A percentile compares a stretch with the other conserved stretches of the same genome.
These are phyloP conservation scores for Mallotus nudiflorus DNA, from an alignment of 345 rosid genomes.

Conservation along the genomic window DNA sequence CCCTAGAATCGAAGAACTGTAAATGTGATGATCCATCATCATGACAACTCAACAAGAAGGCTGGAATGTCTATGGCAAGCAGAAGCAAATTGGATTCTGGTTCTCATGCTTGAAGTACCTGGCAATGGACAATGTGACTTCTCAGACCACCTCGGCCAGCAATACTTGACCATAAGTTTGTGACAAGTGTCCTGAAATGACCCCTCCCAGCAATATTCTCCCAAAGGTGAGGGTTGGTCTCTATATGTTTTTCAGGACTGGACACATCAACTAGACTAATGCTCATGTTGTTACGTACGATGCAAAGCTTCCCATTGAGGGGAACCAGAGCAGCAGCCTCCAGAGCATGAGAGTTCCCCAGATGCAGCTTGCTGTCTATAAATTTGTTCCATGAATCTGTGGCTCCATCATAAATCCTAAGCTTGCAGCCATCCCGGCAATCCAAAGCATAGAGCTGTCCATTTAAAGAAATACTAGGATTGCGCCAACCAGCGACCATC, in stretches of 20 bases:
- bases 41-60: constrained; percentile 15
- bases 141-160: constrained; percentile 88
- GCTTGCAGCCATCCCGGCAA: constrained; percentile 91
- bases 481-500: constrained; percentile 92
- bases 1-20: background rate
- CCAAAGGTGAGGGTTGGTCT: constrained; percentile 74
- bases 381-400: constrained; percentile 81
- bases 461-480: constrained; percentile 71
- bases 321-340: constrained; percentile 98
- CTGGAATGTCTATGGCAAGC: constrained; percentile 17
- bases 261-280: constrained; percentile 88
- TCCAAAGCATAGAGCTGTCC: constrained; percentile 83
- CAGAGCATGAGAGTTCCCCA: constrained; percentile 71
- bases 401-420: constrained; percentile 68
- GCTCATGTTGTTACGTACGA: constrained; percentile 93
- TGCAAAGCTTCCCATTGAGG: constrained; percentile 78
- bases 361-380: constrained; percentile 86
- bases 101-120: constrained; percentile 88
- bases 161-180: constrained; percentile 83
- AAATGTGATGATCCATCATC: too few relatives aligned
- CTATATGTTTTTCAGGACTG: constrained; percentile 58
- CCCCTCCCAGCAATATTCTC: constrained; percentile 85
- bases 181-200: constrained; percentile 70
- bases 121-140: constrained; percentile 92
- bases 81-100: constrained; percentile 16